A percentile compares a stretch with the other conserved stretches of the same genome.
Conservation (phyloP, 1,284 basidiomycete species). For the Puccinia triticina region DNA sequence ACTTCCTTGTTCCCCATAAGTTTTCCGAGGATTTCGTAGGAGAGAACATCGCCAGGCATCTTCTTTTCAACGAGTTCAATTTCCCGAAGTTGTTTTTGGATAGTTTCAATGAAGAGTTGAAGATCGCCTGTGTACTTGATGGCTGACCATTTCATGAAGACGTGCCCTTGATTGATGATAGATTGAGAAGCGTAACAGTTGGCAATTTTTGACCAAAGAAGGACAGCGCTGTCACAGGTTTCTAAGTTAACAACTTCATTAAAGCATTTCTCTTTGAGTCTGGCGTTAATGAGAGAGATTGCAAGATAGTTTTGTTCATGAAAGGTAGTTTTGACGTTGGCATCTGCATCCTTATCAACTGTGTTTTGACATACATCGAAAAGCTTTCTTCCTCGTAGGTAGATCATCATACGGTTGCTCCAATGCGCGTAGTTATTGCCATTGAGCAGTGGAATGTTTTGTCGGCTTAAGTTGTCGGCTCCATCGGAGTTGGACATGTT, state of each 20-base stretch:
- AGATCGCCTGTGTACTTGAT: neutral
- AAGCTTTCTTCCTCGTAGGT: no score
- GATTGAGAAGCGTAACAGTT: neutral
- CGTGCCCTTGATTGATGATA: neutral
- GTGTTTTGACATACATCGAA: no score
- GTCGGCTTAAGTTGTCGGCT: no score
- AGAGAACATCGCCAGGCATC: neutral
- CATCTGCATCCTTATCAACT: no score
- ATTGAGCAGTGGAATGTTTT: no score
- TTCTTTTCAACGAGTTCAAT: neutral
- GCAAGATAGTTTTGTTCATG: no score
- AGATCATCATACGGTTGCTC: no score
- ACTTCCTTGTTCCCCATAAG: neutral
- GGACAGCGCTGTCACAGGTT: neutral
- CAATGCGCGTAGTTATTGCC: no score
- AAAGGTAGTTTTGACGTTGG: no score
- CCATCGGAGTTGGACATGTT: no score
- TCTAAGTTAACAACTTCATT: neutral
- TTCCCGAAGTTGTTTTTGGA: neutral
- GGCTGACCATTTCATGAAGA: neutral
- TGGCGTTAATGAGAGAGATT: neutral
- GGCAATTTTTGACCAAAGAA: neutral
- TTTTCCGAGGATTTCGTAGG: neutral
- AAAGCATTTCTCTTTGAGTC: neutral
- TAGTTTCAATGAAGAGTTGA: neutral